Conservation (phyloP, 1,284 basidiomycete genomes). For the Moesziomyces globuligerus region DNA sequence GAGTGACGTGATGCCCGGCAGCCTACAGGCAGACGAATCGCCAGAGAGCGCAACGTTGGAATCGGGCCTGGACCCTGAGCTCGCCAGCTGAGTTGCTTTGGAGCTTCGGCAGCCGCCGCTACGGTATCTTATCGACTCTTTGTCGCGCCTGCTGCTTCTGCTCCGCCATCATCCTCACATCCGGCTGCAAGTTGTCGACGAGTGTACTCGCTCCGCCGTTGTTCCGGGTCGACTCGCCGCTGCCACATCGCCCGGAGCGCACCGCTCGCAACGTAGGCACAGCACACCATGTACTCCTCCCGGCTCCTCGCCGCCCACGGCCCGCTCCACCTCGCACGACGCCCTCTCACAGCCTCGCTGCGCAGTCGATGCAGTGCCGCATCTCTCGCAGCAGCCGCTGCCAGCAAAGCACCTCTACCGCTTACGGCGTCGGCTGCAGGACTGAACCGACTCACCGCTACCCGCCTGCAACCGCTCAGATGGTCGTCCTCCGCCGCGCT, state of each 20-base stretch:
- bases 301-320: background rate
- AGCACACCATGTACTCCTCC: background rate
- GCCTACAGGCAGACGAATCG: too few relatives aligned
- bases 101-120: too few relatives aligned
- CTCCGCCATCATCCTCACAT: background rate
- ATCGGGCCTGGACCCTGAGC: too few relatives aligned
- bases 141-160: background rate
- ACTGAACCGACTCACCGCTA: background rate
- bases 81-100: too few relatives aligned
- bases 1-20: background rate
- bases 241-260: background rate
- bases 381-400: background rate
- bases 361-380: background rate
- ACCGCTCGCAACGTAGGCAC: background rate
- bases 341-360: background rate
- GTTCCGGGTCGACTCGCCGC: background rate
- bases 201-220: background rate
- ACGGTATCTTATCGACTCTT: too few relatives aligned
- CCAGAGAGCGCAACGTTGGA: too few relatives aligned
- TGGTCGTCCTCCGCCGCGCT: slow-evolving; percentile 41
- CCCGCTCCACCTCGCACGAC: background rate
- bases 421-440: background rate
- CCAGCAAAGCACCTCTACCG: background rate
- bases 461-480: background rate
- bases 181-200: too few relatives aligned